phyloP scores from a whole-genome alignment of 1,284 basidiomycete species.

The Ganoderma lingzhi region DNA sequence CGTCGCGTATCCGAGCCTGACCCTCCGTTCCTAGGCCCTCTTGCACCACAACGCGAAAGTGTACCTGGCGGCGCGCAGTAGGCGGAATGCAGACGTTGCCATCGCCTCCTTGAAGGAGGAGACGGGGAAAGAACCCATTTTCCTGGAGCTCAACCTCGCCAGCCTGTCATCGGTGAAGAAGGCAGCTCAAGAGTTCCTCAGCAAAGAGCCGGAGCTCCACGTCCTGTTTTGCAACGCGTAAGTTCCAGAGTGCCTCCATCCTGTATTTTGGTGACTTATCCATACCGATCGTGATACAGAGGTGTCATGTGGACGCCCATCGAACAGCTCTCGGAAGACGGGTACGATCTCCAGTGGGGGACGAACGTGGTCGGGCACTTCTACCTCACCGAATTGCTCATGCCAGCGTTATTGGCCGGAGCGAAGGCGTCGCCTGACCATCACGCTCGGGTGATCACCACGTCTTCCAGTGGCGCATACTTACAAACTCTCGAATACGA shows the following conservation, averaged over 20 bases:
- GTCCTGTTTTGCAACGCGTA: constrained; percentile 63
- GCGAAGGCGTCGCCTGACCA: constrained; percentile 40
- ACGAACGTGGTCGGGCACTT: constrained; percentile 55
- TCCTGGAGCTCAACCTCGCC: constrained; percentile 57
- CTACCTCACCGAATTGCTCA: constrained; percentile 50
- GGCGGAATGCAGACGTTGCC: constrained; percentile 49
- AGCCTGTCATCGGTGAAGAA: constrained; percentile 51
- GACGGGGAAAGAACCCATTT: constrained; percentile 49
- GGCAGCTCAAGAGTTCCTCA: constrained; percentile 50
- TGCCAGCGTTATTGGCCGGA: constrained; percentile 49
- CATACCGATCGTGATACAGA: constrained; percentile 33
- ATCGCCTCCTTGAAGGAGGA: constrained; percentile 51
- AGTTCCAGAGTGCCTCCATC: constrained; percentile 23
- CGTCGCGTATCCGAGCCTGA: not conserved
- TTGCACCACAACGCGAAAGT: constrained; percentile 58
- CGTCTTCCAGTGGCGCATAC: constrained; percentile 46
- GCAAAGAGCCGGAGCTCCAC: constrained; percentile 57
- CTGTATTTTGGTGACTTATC: no score
- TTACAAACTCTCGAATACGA: constrained; percentile 40
- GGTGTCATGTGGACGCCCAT: constrained; percentile 55
- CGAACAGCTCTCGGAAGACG: constrained; percentile 50
- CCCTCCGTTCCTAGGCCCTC: constrained; percentile 42
- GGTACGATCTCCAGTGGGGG: constrained; percentile 60
- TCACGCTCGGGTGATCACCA: constrained; percentile 53
- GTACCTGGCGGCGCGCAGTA: constrained; percentile 55